Base-by-base conservation (phyloP, 352 stramenopile species). In the Globisporangium barbulae region DNA sequence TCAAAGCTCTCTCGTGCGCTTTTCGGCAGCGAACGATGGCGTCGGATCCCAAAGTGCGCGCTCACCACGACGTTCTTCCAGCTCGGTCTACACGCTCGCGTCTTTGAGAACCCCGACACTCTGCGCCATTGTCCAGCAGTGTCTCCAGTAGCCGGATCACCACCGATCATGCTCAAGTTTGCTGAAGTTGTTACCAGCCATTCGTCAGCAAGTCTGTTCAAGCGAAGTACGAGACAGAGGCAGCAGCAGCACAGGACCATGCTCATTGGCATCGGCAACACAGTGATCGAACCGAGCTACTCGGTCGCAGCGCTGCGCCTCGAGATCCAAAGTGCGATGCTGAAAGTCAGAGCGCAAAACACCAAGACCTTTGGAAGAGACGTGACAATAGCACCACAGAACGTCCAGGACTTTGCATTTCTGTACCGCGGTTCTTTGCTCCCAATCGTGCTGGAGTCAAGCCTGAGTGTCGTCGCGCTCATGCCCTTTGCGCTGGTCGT, bases 371-470 rank as follows among this genome's bases (percentile, higher is more conserved):
- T 19, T 17, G 39, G 39, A 45, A n/a, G 39, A 45, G 39, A n/a
- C 15, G 25, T 28, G 25, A 28, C 25, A 28, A 28, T 10, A 25
- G 35, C 12, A 41, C 21, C 21, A 5, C 31, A 42, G 28, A 31
- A 5, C 12, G n/a, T 12, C 5, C 53, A 25, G 17, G 50, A 56
- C 30, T 61, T 71, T 5, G 7, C 12, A 12, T 83, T 85, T 42
- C 31, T 83, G 50, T 71, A 81, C 21, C 65, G 72, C 48, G 72
- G 65, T 7, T 63, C 66, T 15, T 19, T 75, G 22, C 47, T 82
- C 2, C 45, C 64, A 28, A 30, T 25, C 33, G 61, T 49, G 1
- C 59, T 71, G 15, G 76, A 85, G 56, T 15, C 37, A 2, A 47
- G 47, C 31, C 15, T 75, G 13, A 33, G 53, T 52, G 68, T 67